These are phyloP conservation scores for Thermothelomyces thermophilus DNA, from an alignment of 2,329 filamentous ascomycete genomes.

Conservation along the genomic window DNA sequence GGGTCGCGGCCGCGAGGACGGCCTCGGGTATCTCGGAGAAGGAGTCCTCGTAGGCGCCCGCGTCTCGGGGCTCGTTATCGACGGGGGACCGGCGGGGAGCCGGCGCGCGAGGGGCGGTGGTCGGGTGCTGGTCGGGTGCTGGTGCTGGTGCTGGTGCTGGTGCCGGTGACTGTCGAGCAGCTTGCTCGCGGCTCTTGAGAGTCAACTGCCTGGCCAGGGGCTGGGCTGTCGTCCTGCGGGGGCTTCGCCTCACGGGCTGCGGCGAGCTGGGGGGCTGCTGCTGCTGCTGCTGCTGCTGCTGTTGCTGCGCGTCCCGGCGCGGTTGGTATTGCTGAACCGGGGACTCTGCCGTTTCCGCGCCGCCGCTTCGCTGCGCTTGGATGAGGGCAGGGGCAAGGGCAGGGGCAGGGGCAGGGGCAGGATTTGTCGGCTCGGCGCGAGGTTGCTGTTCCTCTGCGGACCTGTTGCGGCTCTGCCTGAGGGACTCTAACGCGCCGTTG, in stretches of 20 bases:
- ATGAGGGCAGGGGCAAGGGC: not conserved
- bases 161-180: not conserved
- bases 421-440: constrained; percentile 2
- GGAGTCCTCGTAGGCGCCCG: constrained; percentile 44
- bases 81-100: not conserved
- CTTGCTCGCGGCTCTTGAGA: constrained; percentile 21
- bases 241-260: constrained; percentile 20
- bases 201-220: constrained; percentile 25
- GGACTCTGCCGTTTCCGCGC: not conserved
- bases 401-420: too few species aligned
- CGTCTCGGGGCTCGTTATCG: constrained; percentile 15
- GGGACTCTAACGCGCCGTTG: constrained; percentile 46
- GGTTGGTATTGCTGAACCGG: not conserved
- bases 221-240: constrained; percentile 17
- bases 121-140: not conserved
- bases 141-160: not conserved
- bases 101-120: not conserved
- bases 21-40: constrained; percentile 51
- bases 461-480: constrained; percentile 33
- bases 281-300: not conserved
- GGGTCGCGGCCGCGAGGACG: constrained; percentile 45
- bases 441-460: constrained; percentile 11
- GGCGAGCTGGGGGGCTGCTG: constrained; percentile 10
- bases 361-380: not conserved
- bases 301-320: not conserved